Percentiles rank a stretch among this genome's conserved stretches.
phyloP scores from a whole-genome alignment of 106 monocot genomes.

The Dendrobium officinale region DNA sequence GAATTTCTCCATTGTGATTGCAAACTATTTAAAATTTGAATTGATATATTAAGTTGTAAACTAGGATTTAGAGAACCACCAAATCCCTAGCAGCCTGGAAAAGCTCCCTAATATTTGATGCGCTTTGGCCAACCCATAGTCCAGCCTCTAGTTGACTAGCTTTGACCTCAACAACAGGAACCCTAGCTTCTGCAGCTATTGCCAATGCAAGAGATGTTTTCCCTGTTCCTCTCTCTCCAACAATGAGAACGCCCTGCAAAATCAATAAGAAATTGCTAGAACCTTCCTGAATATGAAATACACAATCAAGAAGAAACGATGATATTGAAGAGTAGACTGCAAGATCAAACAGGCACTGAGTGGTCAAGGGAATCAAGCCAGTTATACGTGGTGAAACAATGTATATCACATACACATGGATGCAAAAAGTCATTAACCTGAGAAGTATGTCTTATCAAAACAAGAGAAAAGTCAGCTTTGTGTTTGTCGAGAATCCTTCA shows the following conservation, averaged over 20 bases:
- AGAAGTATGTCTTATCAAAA: not conserved
- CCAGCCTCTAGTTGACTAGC: conserved; percentile 78
- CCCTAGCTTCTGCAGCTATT: conserved; percentile 85
- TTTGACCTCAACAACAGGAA: conserved; percentile 81
- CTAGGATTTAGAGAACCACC: conserved; percentile 29
- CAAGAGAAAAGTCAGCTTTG: not conserved
- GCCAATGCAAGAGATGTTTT: conserved; percentile 89
- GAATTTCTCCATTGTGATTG: not conserved
- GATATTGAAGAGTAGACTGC: not conserved
- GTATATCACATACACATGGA: not conserved
- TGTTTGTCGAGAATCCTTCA: not conserved
- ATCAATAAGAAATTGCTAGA: conserved; percentile 6
- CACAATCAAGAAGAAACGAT: not conserved
- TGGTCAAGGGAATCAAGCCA: not conserved
- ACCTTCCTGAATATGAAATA: not conserved
- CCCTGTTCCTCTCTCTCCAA: conserved; percentile 86
- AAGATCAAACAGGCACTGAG: not conserved
- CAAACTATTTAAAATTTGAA: not conserved
- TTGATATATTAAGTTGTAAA: not conserved
- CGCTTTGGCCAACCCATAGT: conserved; percentile 90
- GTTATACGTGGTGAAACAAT: not conserved
- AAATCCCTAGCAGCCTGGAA: conserved; percentile 88
- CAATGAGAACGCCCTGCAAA: conserved; percentile 80
- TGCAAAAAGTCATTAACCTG: not conserved
- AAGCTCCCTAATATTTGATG: conserved; percentile 86